phyloP scores from a whole-genome alignment of 352 stramenopile genomes.

The Phytophthora brassicae region DNA sequence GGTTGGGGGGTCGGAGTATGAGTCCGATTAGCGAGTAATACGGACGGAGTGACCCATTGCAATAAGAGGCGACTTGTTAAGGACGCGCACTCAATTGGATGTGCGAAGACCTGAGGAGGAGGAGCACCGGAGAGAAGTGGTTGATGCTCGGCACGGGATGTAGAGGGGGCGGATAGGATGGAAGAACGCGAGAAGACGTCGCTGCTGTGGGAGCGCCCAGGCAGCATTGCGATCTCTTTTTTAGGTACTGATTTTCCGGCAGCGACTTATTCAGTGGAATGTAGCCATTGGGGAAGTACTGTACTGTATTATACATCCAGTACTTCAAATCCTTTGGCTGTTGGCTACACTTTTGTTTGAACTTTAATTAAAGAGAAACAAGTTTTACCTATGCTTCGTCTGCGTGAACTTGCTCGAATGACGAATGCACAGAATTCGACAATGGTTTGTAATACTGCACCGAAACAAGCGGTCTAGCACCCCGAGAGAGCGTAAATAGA shows the following conservation, averaged over 20 bases:
- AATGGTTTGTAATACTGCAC: too few species aligned
- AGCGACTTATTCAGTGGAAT: background rate
- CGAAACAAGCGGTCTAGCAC: too few species aligned
- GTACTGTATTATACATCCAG: background rate
- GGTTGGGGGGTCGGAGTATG: constrained; percentile 32
- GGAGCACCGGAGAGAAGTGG: constrained; percentile 39
- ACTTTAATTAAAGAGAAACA: too few species aligned
- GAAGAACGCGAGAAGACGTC: constrained; percentile 15
- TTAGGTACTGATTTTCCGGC: background rate
- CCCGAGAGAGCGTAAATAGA: too few species aligned
- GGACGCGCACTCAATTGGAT: constrained; percentile 48
- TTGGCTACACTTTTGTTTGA: too few species aligned
- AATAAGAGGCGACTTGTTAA: constrained; percentile 44
- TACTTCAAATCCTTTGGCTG: too few species aligned
- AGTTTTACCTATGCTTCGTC: too few species aligned
- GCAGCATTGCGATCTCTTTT: constrained; percentile 22
- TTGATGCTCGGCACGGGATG: constrained; percentile 20
- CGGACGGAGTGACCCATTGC: constrained; percentile 48
- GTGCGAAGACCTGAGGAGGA: constrained; percentile 34
- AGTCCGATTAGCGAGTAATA: constrained; percentile 38
- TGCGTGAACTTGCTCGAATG: too few species aligned
- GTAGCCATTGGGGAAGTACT: too few species aligned
- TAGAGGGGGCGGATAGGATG: constrained; percentile 8
- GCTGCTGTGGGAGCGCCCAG: constrained; percentile 12
- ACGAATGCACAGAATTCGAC: too few species aligned